Evolutionary conservation across 306 rosid genomes (phyloP).

Genomic region (Cyamopsis tetragonoloba): DNA sequence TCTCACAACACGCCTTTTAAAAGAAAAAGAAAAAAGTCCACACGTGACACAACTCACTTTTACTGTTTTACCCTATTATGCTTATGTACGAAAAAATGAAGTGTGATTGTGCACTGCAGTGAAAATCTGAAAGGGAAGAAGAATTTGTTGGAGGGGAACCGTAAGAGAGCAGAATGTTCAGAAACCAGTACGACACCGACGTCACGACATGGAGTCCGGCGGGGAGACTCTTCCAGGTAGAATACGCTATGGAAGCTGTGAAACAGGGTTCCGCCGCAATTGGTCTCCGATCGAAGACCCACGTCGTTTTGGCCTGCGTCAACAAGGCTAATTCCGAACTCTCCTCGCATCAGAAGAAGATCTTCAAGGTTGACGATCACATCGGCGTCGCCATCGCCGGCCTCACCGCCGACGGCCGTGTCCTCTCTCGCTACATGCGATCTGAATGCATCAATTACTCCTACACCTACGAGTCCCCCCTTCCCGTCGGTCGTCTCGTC

Average conservation of each 20-base stretch:
- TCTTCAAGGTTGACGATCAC: constrained; percentile 95
- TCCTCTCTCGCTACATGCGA: constrained; percentile 89
- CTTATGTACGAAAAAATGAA: too few species aligned
- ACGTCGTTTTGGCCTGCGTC: constrained; percentile 85
- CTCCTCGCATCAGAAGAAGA: constrained; percentile 98
- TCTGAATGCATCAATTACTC: constrained; percentile 81
- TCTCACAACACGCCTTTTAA: too few species aligned
- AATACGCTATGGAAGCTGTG: constrained; percentile 99
- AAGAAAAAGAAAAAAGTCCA: too few species aligned
- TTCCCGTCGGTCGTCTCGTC: constrained; percentile 93
- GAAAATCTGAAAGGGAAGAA: too few species aligned
- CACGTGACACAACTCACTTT: too few species aligned
- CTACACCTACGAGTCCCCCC: constrained; percentile 89
- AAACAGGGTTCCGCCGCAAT: constrained; percentile 98
- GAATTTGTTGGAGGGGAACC: too few species aligned
- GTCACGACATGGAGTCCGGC: constrained; percentile 97
- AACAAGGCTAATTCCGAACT: constrained; percentile 92
- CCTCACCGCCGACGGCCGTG: constrained; percentile 94
- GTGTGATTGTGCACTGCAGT: too few species aligned
- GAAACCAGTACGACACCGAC: constrained; percentile 90
- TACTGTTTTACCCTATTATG: too few species aligned
- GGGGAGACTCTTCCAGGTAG: constrained; percentile 90
- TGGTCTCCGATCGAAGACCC: constrained; percentile 92
- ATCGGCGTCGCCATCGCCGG: constrained; percentile 99
- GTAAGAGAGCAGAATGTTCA: too few species aligned